Percentiles rank a stretch among this genome's conserved stretches.
These are phyloP conservation scores for Verticillium isaacii DNA, from an alignment of 2,329 filamentous ascomycete genomes.

Conservation along the genomic window DNA sequence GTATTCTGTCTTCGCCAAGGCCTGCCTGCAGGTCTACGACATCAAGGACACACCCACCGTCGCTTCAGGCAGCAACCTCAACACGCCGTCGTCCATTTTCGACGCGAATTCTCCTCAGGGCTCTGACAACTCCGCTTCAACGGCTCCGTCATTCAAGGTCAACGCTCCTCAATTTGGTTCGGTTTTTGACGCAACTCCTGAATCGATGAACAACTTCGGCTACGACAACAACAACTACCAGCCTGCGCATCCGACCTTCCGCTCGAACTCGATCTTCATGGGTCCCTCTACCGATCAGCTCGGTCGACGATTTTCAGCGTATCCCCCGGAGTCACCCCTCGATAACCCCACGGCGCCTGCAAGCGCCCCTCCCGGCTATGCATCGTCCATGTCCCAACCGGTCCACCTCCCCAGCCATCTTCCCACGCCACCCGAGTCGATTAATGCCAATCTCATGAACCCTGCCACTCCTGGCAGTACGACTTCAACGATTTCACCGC, in stretches of 20 bases:
- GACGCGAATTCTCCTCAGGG: constrained; percentile 42
- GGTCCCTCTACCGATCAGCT: constrained; percentile 51
- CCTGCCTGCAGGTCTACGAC: constrained; percentile 85
- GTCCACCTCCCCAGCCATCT: constrained; percentile 18
- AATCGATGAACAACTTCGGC: constrained; percentile 43
- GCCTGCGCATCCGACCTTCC: constrained; percentile 49
- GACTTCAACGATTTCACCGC: constrained; percentile 31
- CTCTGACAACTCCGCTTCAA: constrained; percentile 33
- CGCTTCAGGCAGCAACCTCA: constrained; percentile 27
- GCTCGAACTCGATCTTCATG: constrained; percentile 63
- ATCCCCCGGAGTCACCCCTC: constrained; percentile 49
- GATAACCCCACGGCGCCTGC: constrained; percentile 30
- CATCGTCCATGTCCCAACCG: constrained; percentile 14
- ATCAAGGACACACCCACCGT: constrained; percentile 38
- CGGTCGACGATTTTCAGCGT: constrained; percentile 58
- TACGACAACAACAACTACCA: constrained; percentile 37
- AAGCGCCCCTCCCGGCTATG: constrained; percentile 16
- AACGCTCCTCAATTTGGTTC: constrained; percentile 50
- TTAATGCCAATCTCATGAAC: constrained; percentile 18
- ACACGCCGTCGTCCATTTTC: constrained; percentile 42
- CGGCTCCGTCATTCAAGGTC: constrained; percentile 21
- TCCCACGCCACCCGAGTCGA: constrained; percentile 40
- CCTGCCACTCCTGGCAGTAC: constrained; percentile 6
- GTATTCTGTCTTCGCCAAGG: constrained; percentile 79
- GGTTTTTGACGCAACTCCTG: constrained; percentile 51